Base-by-base conservation (phyloP, 2,329 filamentous ascomycete species). In the Sclerotinia sclerotiorum region DNA sequence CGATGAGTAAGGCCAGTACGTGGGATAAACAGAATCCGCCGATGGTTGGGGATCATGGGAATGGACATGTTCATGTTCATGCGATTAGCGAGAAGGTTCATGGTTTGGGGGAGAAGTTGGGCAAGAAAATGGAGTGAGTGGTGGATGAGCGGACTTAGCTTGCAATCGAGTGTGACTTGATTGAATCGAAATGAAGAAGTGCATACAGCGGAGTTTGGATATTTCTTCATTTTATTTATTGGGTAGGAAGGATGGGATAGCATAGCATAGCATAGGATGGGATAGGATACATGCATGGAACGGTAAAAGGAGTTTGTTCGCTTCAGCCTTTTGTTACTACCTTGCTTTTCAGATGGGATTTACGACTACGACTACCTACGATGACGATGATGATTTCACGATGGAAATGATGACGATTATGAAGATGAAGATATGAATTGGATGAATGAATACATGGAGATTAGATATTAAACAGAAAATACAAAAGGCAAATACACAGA, bases 1-100 rank as follows among this genome's bases (percentile, higher is more conserved):
- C 75, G 0, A 72, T 76, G 75, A 73, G 72, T 63, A 73, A 74
- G 68, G 72, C 67, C 13, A 73, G 73, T 66, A 74, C 73, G 44
- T 74, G 73, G 73, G 72, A 71, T 51, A 70, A 51, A 27, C 65
- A 66, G 24, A 70, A 69, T 56, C 35, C n/a, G 1, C 51, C 48
- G 48, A 65, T n/a, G 46, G 39, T 17, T 17, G 39, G 39, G 39
- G 27, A 13, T 5, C 60, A 27, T 44, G 39, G 46, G 24, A 55
- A 65, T 55, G 60, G 54, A 0, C n/a, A 32, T 24, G 21, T 21
- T 1, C 60, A 62, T 49, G 46, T 21, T 5, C 44, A 62, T 24
- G 58, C 46, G 0, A 62, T 65, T 42, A 35, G 46, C 15, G 60
- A 48, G n/a, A 32, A 63, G 19, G 48, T 35, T 10, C 60, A 63